Evolutionary conservation across 2,329 filamentous ascomycete genomes (phyloP).

Genomic region (Metarhizium anisopliae): DNA sequence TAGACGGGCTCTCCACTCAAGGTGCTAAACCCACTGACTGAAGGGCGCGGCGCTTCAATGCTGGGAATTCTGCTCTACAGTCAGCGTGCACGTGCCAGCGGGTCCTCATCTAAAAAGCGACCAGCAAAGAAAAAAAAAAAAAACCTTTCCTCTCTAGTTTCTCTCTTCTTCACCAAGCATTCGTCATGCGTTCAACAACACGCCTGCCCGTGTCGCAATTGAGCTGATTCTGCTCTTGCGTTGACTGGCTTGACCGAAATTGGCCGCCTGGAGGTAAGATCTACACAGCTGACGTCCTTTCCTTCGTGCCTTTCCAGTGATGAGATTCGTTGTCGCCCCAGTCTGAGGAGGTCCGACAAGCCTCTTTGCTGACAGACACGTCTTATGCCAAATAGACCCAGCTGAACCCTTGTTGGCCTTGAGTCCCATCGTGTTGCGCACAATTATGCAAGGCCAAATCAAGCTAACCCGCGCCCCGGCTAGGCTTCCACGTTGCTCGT

Average conservation of each 20-base stretch:
- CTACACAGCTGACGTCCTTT: background rate
- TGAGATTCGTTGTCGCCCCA: constrained; percentile 41
- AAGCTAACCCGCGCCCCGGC: constrained; percentile 4
- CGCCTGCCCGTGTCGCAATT: background rate
- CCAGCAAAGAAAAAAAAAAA: background rate
- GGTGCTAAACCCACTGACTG: background rate
- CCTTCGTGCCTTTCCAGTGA: constrained; percentile 18
- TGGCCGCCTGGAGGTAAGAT: constrained; percentile 1
- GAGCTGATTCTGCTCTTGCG: background rate
- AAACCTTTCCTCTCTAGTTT: background rate
- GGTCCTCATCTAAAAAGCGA: background rate
- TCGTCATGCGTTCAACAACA: background rate
- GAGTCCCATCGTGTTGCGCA: background rate
- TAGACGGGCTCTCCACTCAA: background rate
- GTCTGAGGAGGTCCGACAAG: constrained; percentile 39
- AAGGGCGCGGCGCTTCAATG: too few relatives aligned
- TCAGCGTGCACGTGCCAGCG: background rate
- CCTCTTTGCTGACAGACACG: constrained; percentile 41
- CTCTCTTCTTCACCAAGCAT: background rate
- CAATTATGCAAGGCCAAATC: background rate
- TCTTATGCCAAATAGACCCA: constrained; percentile 49
- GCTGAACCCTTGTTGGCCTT: constrained; percentile 25
- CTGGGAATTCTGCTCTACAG: too few relatives aligned
- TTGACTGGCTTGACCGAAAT: background rate
- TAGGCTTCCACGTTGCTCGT: background rate